Percentiles rank a stretch among this genome's conserved stretches.
Conservation (phyloP, 2,329 filamentous ascomycete species). For the Fulvia fulva region DNA sequence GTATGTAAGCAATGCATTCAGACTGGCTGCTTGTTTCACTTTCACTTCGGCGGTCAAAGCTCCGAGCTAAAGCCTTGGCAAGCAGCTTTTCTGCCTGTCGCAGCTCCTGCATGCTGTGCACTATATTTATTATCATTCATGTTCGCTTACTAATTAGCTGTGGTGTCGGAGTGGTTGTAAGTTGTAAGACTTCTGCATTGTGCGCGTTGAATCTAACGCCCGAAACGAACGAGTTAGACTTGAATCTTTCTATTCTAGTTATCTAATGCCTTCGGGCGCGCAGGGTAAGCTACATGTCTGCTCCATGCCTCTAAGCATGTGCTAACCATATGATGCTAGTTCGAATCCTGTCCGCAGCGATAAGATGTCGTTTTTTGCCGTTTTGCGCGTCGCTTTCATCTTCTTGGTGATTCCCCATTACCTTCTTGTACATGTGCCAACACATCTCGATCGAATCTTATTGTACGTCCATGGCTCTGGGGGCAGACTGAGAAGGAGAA, state of each 20-base stretch:
- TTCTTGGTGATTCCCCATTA: no score
- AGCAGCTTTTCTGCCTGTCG: no score
- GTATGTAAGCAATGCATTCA: no score
- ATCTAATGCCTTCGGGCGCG: constrained; percentile 24
- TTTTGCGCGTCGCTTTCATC: no score
- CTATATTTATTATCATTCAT: background rate
- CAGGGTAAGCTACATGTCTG: background rate
- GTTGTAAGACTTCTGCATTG: background rate
- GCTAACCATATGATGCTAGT: constrained; percentile 22
- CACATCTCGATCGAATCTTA: no score
- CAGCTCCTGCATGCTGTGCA: background rate
- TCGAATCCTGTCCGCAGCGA: constrained; percentile 29
- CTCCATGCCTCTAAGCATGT: no score
- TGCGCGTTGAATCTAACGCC: no score
- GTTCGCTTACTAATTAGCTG: constrained; percentile 1
- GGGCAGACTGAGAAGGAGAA: no score
- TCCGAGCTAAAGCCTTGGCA: background rate
- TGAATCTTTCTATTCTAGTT: constrained; percentile 19
- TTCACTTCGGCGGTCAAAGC: background rate
- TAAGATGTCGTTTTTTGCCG: no score
- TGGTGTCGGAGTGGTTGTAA: constrained; percentile 11
- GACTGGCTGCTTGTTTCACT: background rate
- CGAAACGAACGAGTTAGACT: constrained; percentile 21
- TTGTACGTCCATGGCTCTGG: no score
- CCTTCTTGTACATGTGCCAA: no score